phyloP scores from a whole-genome alignment of 139 green algal species.

The Eudorina sp. region DNA sequence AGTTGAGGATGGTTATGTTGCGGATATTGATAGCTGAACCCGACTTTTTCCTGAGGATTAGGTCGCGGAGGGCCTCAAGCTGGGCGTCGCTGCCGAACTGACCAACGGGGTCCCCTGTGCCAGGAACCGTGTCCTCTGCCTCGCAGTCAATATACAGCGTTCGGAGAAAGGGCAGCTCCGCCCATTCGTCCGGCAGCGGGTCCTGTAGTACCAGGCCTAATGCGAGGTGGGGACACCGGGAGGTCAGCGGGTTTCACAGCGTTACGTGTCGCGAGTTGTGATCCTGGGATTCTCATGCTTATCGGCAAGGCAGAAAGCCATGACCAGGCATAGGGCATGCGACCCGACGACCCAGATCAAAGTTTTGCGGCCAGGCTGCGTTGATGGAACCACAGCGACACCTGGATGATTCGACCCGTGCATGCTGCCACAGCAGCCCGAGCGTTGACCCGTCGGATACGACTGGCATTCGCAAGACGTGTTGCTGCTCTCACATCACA shows the following conservation, averaged over 20 bases:
- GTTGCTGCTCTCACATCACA: too few species aligned
- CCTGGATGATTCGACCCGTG: too few species aligned
- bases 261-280: too few species aligned
- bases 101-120: background rate
- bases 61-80: background rate
- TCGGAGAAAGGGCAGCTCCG: background rate
- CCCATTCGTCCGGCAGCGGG: background rate
- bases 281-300: background rate
- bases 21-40: background rate
- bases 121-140: background rate
- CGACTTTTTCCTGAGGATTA: background rate
- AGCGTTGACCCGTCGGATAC: too few species aligned
- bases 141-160: conserved; percentile 30
- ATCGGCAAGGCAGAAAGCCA: background rate
- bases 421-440: too few species aligned
- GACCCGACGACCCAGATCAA: too few species aligned
- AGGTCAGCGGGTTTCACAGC: too few species aligned
- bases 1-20: conserved; percentile 19
- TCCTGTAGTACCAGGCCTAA: background rate
- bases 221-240: too few species aligned
- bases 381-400: too few species aligned
- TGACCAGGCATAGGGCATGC: background rate
- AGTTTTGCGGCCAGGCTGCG: too few species aligned
- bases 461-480: too few species aligned
- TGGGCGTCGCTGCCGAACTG: conserved; percentile 3